A percentile compares a stretch with the other conserved stretches of the same genome.
Conservation (phyloP, 2,329 filamentous ascomycete species). For the Cladosporium phlei region DNA sequence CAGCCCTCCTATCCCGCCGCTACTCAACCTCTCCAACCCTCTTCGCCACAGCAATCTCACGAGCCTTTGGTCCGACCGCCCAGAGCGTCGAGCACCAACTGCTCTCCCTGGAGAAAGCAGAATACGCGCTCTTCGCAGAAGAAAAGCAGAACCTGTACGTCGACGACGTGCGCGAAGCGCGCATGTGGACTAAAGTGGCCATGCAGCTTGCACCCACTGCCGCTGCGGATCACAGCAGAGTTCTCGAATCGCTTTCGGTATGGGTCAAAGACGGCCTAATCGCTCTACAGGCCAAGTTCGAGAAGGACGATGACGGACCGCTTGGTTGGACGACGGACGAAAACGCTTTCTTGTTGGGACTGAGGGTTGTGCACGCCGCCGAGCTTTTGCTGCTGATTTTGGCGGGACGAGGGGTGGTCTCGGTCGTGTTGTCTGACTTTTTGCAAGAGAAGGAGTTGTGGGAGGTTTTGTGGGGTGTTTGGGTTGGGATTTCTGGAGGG, state of each 20-base stretch:
- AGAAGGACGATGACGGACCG: slow-evolving; percentile 53
- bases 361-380: slow-evolving; percentile 40
- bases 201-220: slow-evolving; percentile 25
- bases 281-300: slow-evolving; percentile 36
- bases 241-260: slow-evolving; percentile 16
- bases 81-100: slow-evolving; percentile 16
- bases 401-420: not conserved
- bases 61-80: slow-evolving; percentile 19
- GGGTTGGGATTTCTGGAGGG: too few species aligned
- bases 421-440: not conserved
- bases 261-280: slow-evolving; percentile 53
- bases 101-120: not conserved
- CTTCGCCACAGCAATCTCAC: slow-evolving; percentile 15
- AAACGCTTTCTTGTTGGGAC: slow-evolving; percentile 60
- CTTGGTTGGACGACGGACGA: slow-evolving; percentile 69
- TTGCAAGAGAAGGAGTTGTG: not conserved
- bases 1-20: slow-evolving; percentile 27
- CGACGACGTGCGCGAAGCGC: slow-evolving; percentile 71
- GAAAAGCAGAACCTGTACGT: slow-evolving; percentile 95
- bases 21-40: slow-evolving; percentile 17
- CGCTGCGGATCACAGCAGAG: slow-evolving; percentile 24
- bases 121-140: slow-evolving; percentile 65
- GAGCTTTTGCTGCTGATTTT: slow-evolving; percentile 35
- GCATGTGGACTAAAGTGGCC: slow-evolving; percentile 60
- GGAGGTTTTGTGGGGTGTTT: not conserved